Percentiles rank a stretch among this genome's conserved stretches.
These are phyloP conservation scores for Exserohilum turcica DNA, from an alignment of 2,329 filamentous ascomycete genomes.

Conservation along the genomic window DNA sequence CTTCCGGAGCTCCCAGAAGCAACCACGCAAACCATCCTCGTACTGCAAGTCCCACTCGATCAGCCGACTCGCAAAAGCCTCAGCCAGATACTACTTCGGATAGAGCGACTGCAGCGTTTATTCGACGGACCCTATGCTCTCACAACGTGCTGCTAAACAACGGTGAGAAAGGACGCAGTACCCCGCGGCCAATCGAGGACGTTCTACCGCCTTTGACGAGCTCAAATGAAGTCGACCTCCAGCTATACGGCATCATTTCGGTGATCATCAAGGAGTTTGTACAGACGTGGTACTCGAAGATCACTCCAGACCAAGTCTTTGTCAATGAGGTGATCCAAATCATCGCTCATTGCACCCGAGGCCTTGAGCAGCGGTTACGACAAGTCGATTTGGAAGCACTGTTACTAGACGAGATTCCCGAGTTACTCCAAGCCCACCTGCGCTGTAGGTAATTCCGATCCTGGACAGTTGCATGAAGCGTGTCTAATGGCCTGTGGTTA, in stretches of 20 bases:
- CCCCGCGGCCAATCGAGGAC: slow-evolving; percentile 72
- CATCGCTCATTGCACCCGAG: slow-evolving; percentile 88
- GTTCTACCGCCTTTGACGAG: slow-evolving; percentile 89
- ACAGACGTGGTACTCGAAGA: slow-evolving; percentile 88
- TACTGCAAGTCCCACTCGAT: slow-evolving; percentile 20
- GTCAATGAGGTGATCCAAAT: slow-evolving; percentile 86
- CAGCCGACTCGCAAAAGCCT: slow-evolving; percentile 30
- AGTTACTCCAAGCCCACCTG: slow-evolving; percentile 79
- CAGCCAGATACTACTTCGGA: slow-evolving; percentile 64
- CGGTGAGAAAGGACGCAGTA: slow-evolving; percentile 61
- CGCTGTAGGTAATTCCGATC: slow-evolving; percentile 62
- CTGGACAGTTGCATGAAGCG: slow-evolving; percentile 22
- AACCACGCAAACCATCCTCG: slow-evolving; percentile 24
- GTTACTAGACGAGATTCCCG: slow-evolving; percentile 84
- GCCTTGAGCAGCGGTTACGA: slow-evolving; percentile 82
- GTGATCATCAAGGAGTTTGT: slow-evolving; percentile 90
- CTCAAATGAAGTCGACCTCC: slow-evolving; percentile 89
- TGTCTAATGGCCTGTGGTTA: slow-evolving; percentile 49
- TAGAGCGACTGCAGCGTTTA: slow-evolving; percentile 76
- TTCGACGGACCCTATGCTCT: slow-evolving; percentile 83
- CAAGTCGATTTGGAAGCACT: slow-evolving; percentile 82
- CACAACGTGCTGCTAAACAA: slow-evolving; percentile 58
- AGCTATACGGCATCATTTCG: slow-evolving; percentile 90
- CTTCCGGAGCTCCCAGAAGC: slow-evolving; percentile 13
- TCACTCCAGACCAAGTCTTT: slow-evolving; percentile 88